Conservation (phyloP, 2,329 filamentous ascomycete species). For the Pyrenophora seminiperda region DNA sequence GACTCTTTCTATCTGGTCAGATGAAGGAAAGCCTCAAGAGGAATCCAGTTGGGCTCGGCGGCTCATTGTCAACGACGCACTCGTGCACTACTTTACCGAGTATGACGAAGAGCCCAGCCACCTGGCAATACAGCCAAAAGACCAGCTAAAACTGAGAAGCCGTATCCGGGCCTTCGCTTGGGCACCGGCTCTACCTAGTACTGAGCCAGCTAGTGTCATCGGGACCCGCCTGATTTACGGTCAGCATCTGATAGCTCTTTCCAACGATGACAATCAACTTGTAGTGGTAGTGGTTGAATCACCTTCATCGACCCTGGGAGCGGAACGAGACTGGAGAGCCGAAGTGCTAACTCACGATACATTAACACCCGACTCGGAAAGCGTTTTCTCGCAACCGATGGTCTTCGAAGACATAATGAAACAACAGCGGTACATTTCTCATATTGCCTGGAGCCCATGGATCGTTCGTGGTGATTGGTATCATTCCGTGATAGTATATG, state of each 20-base stretch:
- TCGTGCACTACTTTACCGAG: slow-evolving; percentile 49
- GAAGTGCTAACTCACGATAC: slow-evolving; percentile 35
- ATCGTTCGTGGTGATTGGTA: slow-evolving; percentile 15
- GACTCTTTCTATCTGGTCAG: slow-evolving; percentile 62
- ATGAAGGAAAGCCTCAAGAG: slow-evolving; percentile 50
- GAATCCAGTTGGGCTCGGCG: slow-evolving; percentile 58
- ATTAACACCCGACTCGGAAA: slow-evolving; percentile 19
- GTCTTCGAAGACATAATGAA: slow-evolving; percentile 40
- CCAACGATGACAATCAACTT: slow-evolving; percentile 52
- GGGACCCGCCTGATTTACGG: slow-evolving; percentile 36
- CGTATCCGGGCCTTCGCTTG: slow-evolving; percentile 53
- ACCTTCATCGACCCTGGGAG: slow-evolving; percentile 42
- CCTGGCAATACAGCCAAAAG: slow-evolving; percentile 28
- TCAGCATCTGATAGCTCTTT: slow-evolving; percentile 44
- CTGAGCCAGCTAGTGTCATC: slow-evolving; percentile 17
- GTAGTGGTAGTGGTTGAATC: slow-evolving; percentile 46
- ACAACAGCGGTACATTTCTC: slow-evolving; percentile 42
- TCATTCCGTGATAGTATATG: slow-evolving; percentile 45
- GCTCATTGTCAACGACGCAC: slow-evolving; percentile 58
- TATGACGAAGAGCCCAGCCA: slow-evolving; percentile 20
- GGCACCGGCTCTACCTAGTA: slow-evolving; percentile 37
- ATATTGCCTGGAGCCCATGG: slow-evolving; percentile 52
- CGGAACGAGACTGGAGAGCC: slow-evolving; percentile 33
- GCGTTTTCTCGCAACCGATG: slow-evolving; percentile 17
- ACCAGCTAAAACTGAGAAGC: slow-evolving; percentile 44